A percentile compares a stretch with the other conserved stretches of the same genome.
phyloP scores from a whole-genome alignment of 2,329 filamentous ascomycete species.

The Westerdykella sp. region DNA sequence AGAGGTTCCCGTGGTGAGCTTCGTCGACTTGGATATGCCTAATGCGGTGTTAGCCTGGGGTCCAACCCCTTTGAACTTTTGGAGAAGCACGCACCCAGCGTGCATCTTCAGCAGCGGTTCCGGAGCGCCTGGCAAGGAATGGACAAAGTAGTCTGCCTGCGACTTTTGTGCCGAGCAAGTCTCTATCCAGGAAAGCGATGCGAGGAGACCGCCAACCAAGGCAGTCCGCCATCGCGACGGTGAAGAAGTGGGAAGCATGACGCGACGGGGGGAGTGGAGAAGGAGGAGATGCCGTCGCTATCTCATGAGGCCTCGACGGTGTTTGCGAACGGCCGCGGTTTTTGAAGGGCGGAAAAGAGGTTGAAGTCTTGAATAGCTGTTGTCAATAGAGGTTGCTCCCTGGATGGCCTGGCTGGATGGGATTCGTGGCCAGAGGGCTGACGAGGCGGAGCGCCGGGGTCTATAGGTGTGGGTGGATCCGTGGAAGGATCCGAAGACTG shows the following conservation, averaged over 20 bases:
- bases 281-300: conserved; percentile 25
- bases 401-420: conserved; percentile 5
- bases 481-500: background rate
- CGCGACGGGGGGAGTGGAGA: conserved; percentile 10
- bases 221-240: conserved; percentile 29
- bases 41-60: conserved; percentile 8
- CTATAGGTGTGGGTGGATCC: background rate
- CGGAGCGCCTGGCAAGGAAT: conserved; percentile 76
- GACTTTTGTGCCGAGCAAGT: conserved; percentile 45
- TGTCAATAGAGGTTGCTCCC: background rate
- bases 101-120: conserved; percentile 88
- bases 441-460: background rate
- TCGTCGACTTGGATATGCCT: conserved; percentile 89
- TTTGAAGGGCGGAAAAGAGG: background rate
- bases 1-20: conserved; percentile 83
- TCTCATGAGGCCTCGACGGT: conserved; percentile 23
- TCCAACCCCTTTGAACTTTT: conserved; percentile 8
- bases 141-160: conserved; percentile 85
- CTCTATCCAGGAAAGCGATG: conserved; percentile 29
- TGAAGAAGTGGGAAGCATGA: conserved; percentile 16
- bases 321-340: background rate
- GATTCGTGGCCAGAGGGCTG: conserved; percentile 9
- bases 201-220: conserved; percentile 26
- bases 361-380: background rate
- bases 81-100: conserved; percentile 68